Conservation (phyloP, 208 protist genomes). For the Trypanosoma theileri region DNA sequence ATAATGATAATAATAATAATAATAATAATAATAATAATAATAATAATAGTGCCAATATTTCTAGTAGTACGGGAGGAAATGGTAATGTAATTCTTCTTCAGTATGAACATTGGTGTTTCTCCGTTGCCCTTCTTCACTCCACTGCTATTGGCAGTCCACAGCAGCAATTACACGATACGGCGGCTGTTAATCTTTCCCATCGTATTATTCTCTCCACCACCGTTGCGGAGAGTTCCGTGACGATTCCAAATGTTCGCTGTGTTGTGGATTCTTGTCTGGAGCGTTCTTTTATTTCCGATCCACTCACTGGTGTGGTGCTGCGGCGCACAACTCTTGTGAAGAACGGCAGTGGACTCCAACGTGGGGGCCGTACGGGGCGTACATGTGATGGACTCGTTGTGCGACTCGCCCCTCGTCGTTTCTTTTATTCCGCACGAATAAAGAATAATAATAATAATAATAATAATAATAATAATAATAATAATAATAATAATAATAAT, state of each 20-base stretch:
- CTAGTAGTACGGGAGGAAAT: neutral
- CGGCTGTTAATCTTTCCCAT: constrained; percentile 28
- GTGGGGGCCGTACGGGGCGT: constrained; percentile 60
- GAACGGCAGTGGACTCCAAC: constrained; percentile 52
- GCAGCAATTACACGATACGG: constrained; percentile 43
- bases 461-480: neutral
- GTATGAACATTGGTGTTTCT: constrained; percentile 54
- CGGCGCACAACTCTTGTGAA: constrained; percentile 42
- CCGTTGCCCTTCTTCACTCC: constrained; percentile 58
- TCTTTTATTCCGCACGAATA: constrained; percentile 19
- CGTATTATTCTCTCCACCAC: constrained; percentile 72
- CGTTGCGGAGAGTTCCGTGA: constrained; percentile 80
- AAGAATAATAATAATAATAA: neutral
- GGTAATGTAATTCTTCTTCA: constrained; percentile 35
- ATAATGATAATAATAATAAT: too few relatives aligned
- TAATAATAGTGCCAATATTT: neutral
- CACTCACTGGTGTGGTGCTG: constrained; percentile 51
- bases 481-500: constrained; percentile 1
- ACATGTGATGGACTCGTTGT: constrained; percentile 72
- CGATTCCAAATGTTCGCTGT: constrained; percentile 66
- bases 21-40: too few relatives aligned
- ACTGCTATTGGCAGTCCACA: constrained; percentile 64
- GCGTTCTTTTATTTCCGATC: constrained; percentile 45
- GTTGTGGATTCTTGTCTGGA: constrained; percentile 72
- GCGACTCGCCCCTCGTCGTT: constrained; percentile 51